Evolutionary conservation across 1,284 basidiomycete genomes (phyloP), one percentile per base, ranked within the genome.

Genomic region (Vanrija humicola): DNA sequence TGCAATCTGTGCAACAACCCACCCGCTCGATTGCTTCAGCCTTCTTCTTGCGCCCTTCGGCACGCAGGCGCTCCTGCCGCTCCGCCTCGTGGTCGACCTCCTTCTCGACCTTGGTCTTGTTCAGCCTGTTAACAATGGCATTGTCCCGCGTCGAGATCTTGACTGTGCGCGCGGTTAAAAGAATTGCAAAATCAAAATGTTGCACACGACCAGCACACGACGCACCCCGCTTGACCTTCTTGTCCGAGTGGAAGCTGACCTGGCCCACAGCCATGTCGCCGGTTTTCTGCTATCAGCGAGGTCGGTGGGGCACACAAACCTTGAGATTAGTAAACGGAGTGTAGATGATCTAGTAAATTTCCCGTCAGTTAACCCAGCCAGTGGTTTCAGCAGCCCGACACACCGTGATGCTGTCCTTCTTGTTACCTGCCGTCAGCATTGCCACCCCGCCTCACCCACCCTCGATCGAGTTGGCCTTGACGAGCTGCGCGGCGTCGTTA

Each of bases 381-480:
- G 8, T 1, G 5, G 43, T 38, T 5, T 39, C 43, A 52, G 21
- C 16, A 26, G 3, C 25, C 28, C 3, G 21, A 39, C 70, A 21
- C 38, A 75, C 75, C 8, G 89, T 90, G 26, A 97, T 69, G 70
- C 95, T 89, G 64, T 95, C 89, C 76, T 93, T 94, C 78, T 97
- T 97, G 80, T 98, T 97, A 3, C 93, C 93, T 93, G 64, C 5
- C 5, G 49, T 62, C 52, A 62, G 54, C 44, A 3, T 19, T 26
- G 39, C 18, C n/a, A 2, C 1, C 18, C 6, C 26, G 14, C 16
- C n/a, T n/a, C n/a, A 66, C 78, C 56, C 64, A 89, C 92, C 90
- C 80, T 97, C 91, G 53, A 98, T 98, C 4, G 90, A 94, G 68
- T 98, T 98, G 0, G 95, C 94, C 76, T 98, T 98, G 43, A 97